Conservation (phyloP, 352 stramenopile genomes). For the Phytophthora europaea region DNA sequence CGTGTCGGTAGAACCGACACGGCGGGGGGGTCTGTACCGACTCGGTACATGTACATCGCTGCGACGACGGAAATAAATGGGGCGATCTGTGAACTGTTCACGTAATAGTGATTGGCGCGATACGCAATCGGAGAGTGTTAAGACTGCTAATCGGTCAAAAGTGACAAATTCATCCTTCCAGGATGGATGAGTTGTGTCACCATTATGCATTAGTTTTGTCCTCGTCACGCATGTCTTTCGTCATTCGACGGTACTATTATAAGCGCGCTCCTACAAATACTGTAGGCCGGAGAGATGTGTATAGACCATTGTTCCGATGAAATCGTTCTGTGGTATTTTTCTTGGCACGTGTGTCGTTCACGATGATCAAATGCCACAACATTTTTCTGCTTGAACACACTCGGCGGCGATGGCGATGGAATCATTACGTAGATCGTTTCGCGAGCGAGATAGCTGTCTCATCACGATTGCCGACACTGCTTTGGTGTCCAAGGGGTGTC, state of each 20-base stretch:
- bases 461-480: neutral
- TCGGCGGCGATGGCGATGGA: neutral
- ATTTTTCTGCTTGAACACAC: neutral
- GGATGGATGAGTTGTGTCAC: too few species aligned
- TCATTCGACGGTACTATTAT: too few species aligned
- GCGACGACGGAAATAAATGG: too few species aligned
- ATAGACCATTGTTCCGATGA: neutral
- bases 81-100: neutral
- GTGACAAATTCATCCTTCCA: too few species aligned
- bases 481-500: neutral
- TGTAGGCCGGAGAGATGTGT: neutral
- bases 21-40: too few species aligned
- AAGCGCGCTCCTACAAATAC: too few species aligned
- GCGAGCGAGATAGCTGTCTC: neutral
- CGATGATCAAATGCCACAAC: neutral
- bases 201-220: too few species aligned
- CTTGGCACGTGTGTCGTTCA: neutral
- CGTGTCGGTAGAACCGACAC: neutral
- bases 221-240: too few species aligned
- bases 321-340: neutral
- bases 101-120: neutral
- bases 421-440: neutral
- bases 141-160: too few species aligned
- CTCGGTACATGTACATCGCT: too few species aligned
- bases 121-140: too few species aligned